Base-by-base conservation (phyloP, 1,284 basidiomycete species). In the Sporisorium exsertum region DNA sequence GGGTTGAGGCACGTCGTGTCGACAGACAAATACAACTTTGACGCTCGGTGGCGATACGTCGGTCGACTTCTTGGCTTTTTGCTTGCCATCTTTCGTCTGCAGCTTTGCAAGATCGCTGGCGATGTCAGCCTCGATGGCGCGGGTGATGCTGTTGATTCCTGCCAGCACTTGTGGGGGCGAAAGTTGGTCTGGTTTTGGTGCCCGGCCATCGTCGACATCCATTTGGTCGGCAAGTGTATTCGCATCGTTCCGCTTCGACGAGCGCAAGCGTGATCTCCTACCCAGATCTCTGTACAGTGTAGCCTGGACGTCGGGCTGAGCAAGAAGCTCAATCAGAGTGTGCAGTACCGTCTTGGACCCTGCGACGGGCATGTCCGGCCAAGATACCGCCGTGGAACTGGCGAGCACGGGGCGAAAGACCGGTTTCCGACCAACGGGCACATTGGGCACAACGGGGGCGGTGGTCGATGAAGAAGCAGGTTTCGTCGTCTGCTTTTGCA, bases 331-430 rank as follows among this genome's bases (percentile, higher is more conserved):
- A 51, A 76, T 58, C 18, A 78, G 46, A 5, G 72, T 72, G 16
- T 78, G 72, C 2, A 78, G 58, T 1, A 78, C 67, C 20, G 73
- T 72, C 47, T 76, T 68, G 33, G 72, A 72, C 3, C 64, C 72
- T 24, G 70, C 72, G 8, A 64, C 42, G 9, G 77, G 64, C 60
- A 78, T 62, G 15, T 72, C 69, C 6, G 77, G 77, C 77, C 77
- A 78, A 12, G 53, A 56, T 15, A 78, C 72, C 1, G 63, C 70
- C 3, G 73, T 72, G 13, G 77, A 65, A 49, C 69, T 76, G 42
- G 64, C 61, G 16, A 78, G 66, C 3, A 78, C 77, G 9, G 73
- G 72, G 18, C 72, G 70, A 24, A 72, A 78, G 43, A 78, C 72
- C 1, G 72, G 59, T 45, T 54, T 72, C 24, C 77, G 60, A 5